Evolutionary conservation across 148 eudicot species (phyloP), one percentile per base, ranked within the genome.

Genomic region (Diospyros lotus): DNA sequence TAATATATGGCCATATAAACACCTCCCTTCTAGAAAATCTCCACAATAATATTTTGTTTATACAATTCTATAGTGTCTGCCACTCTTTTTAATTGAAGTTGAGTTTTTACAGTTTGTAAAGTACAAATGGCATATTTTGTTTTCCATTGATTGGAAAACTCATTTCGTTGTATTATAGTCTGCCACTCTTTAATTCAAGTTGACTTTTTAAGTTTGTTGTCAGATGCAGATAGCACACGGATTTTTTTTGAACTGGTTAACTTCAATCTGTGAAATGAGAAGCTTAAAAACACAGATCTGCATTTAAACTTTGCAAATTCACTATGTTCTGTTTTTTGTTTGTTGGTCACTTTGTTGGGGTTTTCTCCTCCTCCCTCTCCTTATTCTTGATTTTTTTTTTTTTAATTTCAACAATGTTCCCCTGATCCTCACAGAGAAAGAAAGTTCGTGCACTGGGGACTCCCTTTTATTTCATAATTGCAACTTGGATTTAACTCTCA

Each of bases 401-500:
- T 51, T 6, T n/a, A 41, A 9, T n/a, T 53, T 12, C 3, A 41
- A 10, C n/a, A 6, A 44, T 41, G 28, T 28, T 28, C 28, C 28
- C 28, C 28, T 28, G 28, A 28, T 28, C 28, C 28, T 28, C 28
- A 28, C 28, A 28, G 0, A 28, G 28, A 28, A 28, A 28, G 28
- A 28, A 28, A 28, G 28, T 28, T 28, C 28, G 28, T 28, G 28
- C 28, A 28, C 28, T 28, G 28, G 28, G 28, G 28, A 28, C 28
- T 28, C 28, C 28, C 28, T 28, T 28, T 28, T 28, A 28, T 28
- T 28, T 28, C 28, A 28, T 28, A n/a, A 18, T 73, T 72, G 10
- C 28, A 76, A 69, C 56, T 28, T 77, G 60, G 60, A 51, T 39
- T 64, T 13, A 42, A 64, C 52, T 61, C 44, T 77, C 39, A 41